Conservation (phyloP, 2,329 filamentous ascomycete species). For the Penicillium sp. region DNA sequence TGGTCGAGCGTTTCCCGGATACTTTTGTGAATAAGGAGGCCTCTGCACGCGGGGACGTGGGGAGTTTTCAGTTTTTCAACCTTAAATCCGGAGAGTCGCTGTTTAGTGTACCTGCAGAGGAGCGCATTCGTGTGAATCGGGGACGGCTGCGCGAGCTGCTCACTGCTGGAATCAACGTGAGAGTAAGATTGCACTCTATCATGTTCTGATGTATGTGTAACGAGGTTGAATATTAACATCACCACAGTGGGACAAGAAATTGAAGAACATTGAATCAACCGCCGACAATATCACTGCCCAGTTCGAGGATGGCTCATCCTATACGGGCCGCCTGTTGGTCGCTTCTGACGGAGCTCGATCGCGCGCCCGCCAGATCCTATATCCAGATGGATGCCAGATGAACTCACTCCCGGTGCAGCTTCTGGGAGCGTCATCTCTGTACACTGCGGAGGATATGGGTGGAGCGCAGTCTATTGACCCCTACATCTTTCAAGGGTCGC, state of each 20-base stretch:
- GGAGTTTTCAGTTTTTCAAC: conserved; percentile 63
- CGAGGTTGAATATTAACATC: neutral
- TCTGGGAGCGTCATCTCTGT: conserved; percentile 55
- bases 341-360: conserved; percentile 61
- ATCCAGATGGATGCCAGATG: conserved; percentile 36
- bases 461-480: conserved; percentile 58
- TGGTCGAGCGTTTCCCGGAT: conserved; percentile 55
- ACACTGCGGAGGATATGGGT: conserved; percentile 50
- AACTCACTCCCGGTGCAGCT: conserved; percentile 57
- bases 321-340: conserved; percentile 53
- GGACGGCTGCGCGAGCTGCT: conserved; percentile 56
- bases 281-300: conserved; percentile 47
- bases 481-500: conserved; percentile 61
- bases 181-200: conserved; percentile 42
- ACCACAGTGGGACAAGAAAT: conserved; percentile 48
- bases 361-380: conserved; percentile 46
- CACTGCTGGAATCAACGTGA: conserved; percentile 54
- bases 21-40: conserved; percentile 62
- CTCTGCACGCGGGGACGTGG: conserved; percentile 54
- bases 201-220: neutral
- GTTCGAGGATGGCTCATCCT: conserved; percentile 57
- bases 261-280: conserved; percentile 42
- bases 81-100: conserved; percentile 57
- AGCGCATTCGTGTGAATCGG: conserved; percentile 57
- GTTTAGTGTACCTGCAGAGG: conserved; percentile 53